Percentiles rank a stretch among this genome's conserved stretches.
Evolutionary conservation across 345 rosid genomes (phyloP).

Genomic region (Salix exigua): DNA sequence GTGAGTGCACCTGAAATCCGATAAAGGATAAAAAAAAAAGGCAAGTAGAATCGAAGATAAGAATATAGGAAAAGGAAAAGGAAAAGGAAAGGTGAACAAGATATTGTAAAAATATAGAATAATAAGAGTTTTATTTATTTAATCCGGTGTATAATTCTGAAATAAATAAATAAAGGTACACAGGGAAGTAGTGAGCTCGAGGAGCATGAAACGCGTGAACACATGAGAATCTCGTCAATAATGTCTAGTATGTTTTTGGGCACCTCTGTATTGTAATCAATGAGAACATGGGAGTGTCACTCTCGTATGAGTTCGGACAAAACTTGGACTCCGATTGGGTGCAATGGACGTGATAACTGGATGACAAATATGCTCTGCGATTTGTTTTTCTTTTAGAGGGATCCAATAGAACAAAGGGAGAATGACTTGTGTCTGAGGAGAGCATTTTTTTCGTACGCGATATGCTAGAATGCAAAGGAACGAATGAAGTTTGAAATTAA

Average conservation of each 20-base stretch:
- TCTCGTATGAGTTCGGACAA: neutral
- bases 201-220: conserved; percentile 2
- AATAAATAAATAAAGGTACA: too few relatives aligned
- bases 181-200: neutral
- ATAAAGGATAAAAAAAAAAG: neutral
- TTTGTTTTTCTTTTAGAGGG: too few relatives aligned
- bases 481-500: too few relatives aligned
- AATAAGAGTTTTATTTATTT: too few relatives aligned
- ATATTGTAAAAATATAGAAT: too few relatives aligned
- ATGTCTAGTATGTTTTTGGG: neutral
- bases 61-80: neutral
- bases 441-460: too few relatives aligned
- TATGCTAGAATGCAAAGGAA: too few relatives aligned
- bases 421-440: too few relatives aligned
- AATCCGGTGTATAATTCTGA: too few relatives aligned
- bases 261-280: too few relatives aligned
- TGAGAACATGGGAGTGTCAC: neutral
- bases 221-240: neutral
- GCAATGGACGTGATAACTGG: neutral
- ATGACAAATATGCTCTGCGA: too few relatives aligned
- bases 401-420: too few relatives aligned
- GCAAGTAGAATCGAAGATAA: neutral
- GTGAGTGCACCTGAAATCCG: neutral
- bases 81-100: neutral
- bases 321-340: neutral